Evolutionary conservation across 1,139 yeast species (phyloP).

Genomic region (Magnusiomyces suaveolens): DNA sequence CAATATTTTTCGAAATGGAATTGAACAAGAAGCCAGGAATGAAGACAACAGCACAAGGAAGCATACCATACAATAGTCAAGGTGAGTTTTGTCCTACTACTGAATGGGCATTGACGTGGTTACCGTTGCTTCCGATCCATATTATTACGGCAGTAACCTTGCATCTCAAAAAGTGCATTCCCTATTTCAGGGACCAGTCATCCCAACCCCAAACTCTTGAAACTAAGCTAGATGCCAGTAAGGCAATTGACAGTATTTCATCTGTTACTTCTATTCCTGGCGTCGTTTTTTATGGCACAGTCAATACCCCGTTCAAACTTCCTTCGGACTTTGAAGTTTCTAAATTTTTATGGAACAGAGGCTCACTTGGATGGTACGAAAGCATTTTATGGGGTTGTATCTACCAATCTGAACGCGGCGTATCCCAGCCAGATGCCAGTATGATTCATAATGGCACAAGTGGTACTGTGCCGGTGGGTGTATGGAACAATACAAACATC

Average conservation of each 20-base stretch:
- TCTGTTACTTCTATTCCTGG: constrained; percentile 17
- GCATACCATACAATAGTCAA: not conserved
- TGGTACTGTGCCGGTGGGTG: constrained; percentile 22
- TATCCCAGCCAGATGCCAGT: constrained; percentile 15
- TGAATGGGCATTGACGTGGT: constrained; percentile 15
- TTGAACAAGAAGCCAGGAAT: not conserved
- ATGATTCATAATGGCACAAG: constrained; percentile 11
- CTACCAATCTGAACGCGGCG: constrained; percentile 39
- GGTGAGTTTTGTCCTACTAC: constrained; percentile 9
- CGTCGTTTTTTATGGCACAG: constrained; percentile 10
- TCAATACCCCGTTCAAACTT: constrained; percentile 7
- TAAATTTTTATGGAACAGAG: constrained; percentile 49
- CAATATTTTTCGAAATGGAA: not conserved
- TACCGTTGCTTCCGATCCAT: constrained; percentile 16
- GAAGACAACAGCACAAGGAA: not conserved
- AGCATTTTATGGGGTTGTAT: constrained; percentile 59
- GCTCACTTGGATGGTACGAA: constrained; percentile 70
- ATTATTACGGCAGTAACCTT: constrained; percentile 12
- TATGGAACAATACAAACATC: constrained; percentile 58
- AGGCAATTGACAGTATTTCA: constrained; percentile 22
- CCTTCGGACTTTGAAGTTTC: constrained; percentile 39
- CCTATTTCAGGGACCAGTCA: constrained; percentile 12
- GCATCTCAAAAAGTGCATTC: constrained; percentile 8
- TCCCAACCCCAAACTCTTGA: constrained; percentile 5
- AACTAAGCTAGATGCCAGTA: constrained; percentile 21